Percentiles rank a stretch among this genome's conserved stretches.
These are phyloP conservation scores for Aphanomyces invadans DNA, from an alignment of 352 stramenopile genomes.

Conservation along the genomic window DNA sequence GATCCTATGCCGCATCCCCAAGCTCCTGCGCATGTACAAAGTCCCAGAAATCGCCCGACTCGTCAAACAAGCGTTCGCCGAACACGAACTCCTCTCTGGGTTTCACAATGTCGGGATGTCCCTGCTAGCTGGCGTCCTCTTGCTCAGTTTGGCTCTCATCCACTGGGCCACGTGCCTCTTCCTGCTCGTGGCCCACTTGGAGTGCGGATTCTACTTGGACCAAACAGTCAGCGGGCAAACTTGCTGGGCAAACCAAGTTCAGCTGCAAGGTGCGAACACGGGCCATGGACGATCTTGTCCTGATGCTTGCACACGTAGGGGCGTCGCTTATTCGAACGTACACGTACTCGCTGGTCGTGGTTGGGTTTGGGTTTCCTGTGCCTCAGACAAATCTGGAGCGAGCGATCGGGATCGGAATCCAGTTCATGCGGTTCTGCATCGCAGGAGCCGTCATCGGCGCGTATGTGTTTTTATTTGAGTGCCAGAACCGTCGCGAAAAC, in stretches of 20 bases:
- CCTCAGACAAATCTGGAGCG: slow-evolving; percentile 15
- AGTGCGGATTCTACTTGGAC: slow-evolving; percentile 16
- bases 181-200: neutral
- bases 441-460: neutral
- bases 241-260: neutral
- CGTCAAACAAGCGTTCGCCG: slow-evolving; percentile 3
- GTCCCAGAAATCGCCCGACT: neutral
- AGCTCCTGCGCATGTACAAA: slow-evolving; percentile 2
- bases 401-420: neutral
- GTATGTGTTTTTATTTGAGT: slow-evolving; percentile 20
- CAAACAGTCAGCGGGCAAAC: neutral
- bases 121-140: neutral
- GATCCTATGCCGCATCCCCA: neutral
- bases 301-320: too few species aligned
- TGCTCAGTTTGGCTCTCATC: neutral
- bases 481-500: slow-evolving; percentile 9
- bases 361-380: slow-evolving; percentile 1
- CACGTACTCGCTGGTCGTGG: slow-evolving; percentile 9
- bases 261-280: slow-evolving; percentile 3
- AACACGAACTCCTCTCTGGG: neutral
- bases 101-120: slow-evolving; percentile 21
- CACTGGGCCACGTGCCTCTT: slow-evolving; percentile 13
- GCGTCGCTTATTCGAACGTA: slow-evolving; percentile 4
- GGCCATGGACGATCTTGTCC: too few species aligned
- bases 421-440: slow-evolving; percentile 1